phyloP scores from a whole-genome alignment of 2,329 filamentous ascomycete species.

The Aspergillus niger region DNA sequence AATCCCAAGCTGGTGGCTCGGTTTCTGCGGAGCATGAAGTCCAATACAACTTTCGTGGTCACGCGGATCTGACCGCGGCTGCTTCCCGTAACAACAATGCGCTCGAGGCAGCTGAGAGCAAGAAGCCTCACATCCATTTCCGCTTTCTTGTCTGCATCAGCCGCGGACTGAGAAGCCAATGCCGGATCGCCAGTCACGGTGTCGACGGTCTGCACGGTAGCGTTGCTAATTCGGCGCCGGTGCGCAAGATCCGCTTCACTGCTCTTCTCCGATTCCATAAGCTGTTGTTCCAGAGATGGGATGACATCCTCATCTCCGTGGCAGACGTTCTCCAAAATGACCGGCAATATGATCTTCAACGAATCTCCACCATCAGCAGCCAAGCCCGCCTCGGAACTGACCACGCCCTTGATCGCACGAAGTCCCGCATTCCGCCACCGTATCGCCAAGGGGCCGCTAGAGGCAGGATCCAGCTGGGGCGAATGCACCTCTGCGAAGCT shows the following conservation, averaged over 20 bases:
- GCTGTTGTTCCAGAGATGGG: constrained; percentile 65
- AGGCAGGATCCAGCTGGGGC: constrained; percentile 50
- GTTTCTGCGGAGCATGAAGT: constrained; percentile 66
- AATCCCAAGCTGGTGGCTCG: constrained; percentile 53
- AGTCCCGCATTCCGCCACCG: constrained; percentile 75
- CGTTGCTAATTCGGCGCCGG: constrained; percentile 73
- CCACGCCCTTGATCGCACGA: constrained; percentile 77
- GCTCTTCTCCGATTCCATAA: constrained; percentile 67
- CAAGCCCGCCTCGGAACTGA: constrained; percentile 77
- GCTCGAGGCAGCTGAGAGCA: constrained; percentile 82
- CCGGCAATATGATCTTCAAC: constrained; percentile 75
- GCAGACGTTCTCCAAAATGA: constrained; percentile 85
- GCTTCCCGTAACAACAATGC: constrained; percentile 75
- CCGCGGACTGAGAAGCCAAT: constrained; percentile 71
- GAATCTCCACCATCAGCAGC: constrained; percentile 74
- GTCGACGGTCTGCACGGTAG: constrained; percentile 73
- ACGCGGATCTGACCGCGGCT: constrained; percentile 79
- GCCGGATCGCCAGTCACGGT: constrained; percentile 67
- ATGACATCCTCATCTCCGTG: constrained; percentile 64
- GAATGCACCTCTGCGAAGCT: constrained; percentile 70
- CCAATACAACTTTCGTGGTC: constrained; percentile 72
- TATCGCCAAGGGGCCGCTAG: constrained; percentile 73
- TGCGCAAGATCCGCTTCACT: constrained; percentile 63
- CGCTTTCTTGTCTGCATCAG: constrained; percentile 84
- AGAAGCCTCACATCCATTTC: constrained; percentile 85